Conservation (phyloP, 768 basidiomycete genomes). For the Trametes sanguinea region DNA sequence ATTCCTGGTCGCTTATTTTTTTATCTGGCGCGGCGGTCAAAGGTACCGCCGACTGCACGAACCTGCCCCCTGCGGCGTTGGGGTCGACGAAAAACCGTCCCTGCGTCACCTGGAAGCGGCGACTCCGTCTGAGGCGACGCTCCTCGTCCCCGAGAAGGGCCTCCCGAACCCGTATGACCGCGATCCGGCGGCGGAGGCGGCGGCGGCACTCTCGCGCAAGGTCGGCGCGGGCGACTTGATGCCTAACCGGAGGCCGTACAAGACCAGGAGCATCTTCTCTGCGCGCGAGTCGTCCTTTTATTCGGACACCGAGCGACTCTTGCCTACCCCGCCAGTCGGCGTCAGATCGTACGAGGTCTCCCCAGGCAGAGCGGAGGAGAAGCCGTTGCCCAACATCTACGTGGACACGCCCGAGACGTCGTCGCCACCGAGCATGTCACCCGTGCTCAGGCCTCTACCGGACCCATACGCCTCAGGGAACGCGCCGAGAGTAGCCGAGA, state of each 20-base stretch:
- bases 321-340: background rate
- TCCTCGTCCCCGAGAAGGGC: background rate
- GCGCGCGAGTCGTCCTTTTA: background rate
- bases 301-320: background rate
- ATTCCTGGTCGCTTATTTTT: constrained; percentile 21
- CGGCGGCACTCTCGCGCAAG: background rate
- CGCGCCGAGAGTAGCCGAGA: background rate
- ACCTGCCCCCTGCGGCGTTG: constrained; percentile 28
- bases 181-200: background rate
- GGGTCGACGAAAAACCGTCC: constrained; percentile 17
- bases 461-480: background rate
- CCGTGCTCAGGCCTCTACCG: background rate
- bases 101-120: background rate
- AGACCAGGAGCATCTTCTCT: background rate
- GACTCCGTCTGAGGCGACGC: background rate
- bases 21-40: constrained; percentile 20
- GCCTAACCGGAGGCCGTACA: constrained; percentile 3
- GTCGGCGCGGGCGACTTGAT: background rate
- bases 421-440: too few species aligned
- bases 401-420: too few species aligned
- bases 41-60: constrained; percentile 30
- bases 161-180: constrained; percentile 2
- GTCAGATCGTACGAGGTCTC: background rate
- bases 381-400: too few species aligned
- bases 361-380: background rate